phyloP scores from a whole-genome alignment of 306 rosid genomes.

The Lagenaria siceraria region DNA sequence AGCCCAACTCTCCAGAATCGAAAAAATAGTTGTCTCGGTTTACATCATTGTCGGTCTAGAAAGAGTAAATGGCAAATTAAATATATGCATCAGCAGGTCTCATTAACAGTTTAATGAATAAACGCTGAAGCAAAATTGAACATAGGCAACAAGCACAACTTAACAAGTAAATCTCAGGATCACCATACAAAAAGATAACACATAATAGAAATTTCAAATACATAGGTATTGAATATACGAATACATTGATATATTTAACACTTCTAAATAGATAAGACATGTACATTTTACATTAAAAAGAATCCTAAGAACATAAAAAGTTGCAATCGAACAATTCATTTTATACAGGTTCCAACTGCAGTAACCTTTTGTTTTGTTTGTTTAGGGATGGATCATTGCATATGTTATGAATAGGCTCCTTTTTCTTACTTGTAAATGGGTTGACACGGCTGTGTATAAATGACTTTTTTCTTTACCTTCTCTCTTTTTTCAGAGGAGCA shows the following conservation, averaged over 20 bases:
- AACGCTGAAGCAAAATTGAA: neutral
- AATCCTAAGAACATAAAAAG: neutral
- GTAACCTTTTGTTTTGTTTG: neutral
- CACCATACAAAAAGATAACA: neutral
- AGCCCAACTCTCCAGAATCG: constrained; percentile 66
- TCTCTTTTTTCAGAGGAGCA: neutral
- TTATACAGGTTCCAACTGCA: neutral
- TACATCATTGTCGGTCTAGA: constrained; percentile 44
- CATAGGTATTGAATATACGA: neutral
- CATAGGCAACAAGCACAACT: neutral
- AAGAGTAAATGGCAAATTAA: neutral
- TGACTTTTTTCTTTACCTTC: neutral
- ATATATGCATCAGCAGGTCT: neutral
- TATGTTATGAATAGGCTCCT: neutral
- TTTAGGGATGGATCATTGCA: neutral
- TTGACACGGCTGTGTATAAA: neutral
- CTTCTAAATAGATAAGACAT: neutral
- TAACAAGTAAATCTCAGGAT: neutral
- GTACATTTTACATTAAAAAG: neutral
- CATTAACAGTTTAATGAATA: neutral
- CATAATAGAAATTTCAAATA: neutral
- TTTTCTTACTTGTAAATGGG: neutral
- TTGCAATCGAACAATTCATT: neutral
- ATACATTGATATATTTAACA: neutral
- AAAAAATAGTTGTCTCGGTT: constrained; percentile 54